phyloP scores from a whole-genome alignment of 1,284 basidiomycete species.

The Ceratobasidium sp. region DNA sequence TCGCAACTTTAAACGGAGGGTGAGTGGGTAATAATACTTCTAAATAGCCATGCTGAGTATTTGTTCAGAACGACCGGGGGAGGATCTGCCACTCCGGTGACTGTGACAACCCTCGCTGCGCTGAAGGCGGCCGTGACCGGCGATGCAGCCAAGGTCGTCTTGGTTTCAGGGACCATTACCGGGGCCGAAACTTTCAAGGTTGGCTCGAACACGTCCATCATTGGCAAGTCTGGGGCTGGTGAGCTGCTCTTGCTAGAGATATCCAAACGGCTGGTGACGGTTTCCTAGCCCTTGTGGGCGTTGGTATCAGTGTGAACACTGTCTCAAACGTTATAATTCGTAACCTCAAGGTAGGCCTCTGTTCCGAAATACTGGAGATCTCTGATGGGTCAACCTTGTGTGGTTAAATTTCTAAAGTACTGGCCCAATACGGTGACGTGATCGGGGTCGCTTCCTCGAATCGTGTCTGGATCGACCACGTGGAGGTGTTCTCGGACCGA shows the following conservation, averaged over 20 bases:
- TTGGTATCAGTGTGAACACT: conserved; percentile 59
- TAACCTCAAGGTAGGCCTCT: conserved; percentile 60
- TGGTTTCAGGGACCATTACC: conserved; percentile 60
- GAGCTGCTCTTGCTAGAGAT: background rate
- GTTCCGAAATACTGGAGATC: background rate
- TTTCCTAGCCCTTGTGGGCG: conserved; percentile 54
- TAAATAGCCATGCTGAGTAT: background rate
- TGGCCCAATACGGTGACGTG: conserved; percentile 36
- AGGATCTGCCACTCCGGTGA: conserved; percentile 20
- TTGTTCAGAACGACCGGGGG: conserved; percentile 37
- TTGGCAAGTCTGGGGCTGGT: conserved; percentile 54
- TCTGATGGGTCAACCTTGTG: background rate
- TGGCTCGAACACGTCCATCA: conserved; percentile 60
- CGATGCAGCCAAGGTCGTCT: conserved; percentile 59
- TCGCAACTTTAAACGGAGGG: conserved; percentile 25
- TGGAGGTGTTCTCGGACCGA: conserved; percentile 37
- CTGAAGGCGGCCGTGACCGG: conserved; percentile 60
- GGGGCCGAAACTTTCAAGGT: conserved; percentile 59
- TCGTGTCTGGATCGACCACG: conserved; percentile 46
- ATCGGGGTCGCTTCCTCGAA: conserved; percentile 39
- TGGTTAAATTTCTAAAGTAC: conserved; percentile 30
- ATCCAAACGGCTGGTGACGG: background rate
- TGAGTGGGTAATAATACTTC: background rate
- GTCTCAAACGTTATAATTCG: conserved; percentile 62
- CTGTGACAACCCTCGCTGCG: conserved; percentile 49